Evolutionary conservation across 1,139 yeast species (phyloP).

Genomic region (Kodamaea suecica): DNA sequence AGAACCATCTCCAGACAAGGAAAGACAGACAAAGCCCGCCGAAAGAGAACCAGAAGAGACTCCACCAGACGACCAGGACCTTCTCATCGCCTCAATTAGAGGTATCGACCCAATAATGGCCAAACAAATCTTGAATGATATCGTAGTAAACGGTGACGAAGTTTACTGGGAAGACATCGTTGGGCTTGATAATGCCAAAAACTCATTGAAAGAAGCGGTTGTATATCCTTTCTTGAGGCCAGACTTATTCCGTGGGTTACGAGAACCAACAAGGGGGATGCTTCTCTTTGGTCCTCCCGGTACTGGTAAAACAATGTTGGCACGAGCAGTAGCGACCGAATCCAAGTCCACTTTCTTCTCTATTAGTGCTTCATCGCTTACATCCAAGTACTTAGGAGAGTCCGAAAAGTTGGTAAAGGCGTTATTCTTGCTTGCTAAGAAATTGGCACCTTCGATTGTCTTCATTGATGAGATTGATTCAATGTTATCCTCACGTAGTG

Average conservation of each 20-base stretch:
- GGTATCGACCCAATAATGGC: constrained; percentile 44
- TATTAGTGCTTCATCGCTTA: constrained; percentile 86
- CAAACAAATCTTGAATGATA: constrained; percentile 79
- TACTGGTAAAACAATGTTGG: constrained; percentile 97
- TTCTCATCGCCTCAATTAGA: constrained; percentile 33
- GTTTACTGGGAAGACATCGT: constrained; percentile 98
- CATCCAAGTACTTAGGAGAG: constrained; percentile 91
- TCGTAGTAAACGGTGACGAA: constrained; percentile 91
- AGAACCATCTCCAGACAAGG: constrained; percentile 6
- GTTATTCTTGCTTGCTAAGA: constrained; percentile 78
- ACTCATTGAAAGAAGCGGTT: constrained; percentile 89
- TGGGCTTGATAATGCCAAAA: constrained; percentile 86
- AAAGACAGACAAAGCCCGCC: constrained; percentile 1
- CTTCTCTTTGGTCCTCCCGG: constrained; percentile 97
- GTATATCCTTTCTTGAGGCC: constrained; percentile 95
- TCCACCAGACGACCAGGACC: constrained; percentile 43
- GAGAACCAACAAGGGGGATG: constrained; percentile 98
- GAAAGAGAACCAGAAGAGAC: neutral
- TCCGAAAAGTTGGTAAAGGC: constrained; percentile 93
- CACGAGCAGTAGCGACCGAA: constrained; percentile 96
- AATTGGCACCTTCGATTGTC: constrained; percentile 87
- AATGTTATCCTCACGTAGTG: constrained; percentile 74
- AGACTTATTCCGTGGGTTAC: constrained; percentile 81
- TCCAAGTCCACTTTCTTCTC: constrained; percentile 92
- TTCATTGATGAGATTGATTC: constrained; percentile 98